Conservation (phyloP, 129 eudicot genomes). For the Tanacetum coccineum region DNA sequence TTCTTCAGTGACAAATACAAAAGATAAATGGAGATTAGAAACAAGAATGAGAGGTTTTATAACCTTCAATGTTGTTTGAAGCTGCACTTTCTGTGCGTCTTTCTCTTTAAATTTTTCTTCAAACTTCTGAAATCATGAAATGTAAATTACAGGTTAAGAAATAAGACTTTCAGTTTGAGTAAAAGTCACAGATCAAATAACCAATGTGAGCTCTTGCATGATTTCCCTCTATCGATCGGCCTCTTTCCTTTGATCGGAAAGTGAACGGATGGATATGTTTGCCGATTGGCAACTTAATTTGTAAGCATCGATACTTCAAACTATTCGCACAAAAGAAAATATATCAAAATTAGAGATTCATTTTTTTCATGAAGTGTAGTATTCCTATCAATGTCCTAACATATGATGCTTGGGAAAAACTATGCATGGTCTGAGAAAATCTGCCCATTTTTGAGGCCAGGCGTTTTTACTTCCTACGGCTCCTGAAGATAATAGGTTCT, state of each 20-base stretch:
- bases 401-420: constrained; percentile 23
- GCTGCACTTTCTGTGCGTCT: too few relatives aligned
- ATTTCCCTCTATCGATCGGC: constrained; percentile 77
- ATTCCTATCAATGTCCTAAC: constrained; percentile 1
- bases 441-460: constrained; percentile 71
- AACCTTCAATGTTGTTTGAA: too few relatives aligned
- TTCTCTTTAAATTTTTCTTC: too few relatives aligned
- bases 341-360: constrained; percentile 8
- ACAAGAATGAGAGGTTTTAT: too few relatives aligned
- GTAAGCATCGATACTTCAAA: constrained; percentile 66
- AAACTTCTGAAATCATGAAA: too few relatives aligned
- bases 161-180: neutral
- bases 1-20: too few relatives aligned
- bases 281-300: constrained; percentile 65
- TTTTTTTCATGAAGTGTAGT: neutral
- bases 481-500: constrained; percentile 45
- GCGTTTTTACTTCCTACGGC: constrained; percentile 52
- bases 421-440: constrained; percentile 72
- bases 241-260: constrained; percentile 72
- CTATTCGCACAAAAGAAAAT: too few relatives aligned
- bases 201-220: constrained; percentile 42
- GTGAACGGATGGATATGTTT: constrained; percentile 62
- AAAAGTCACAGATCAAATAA: neutral
- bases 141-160: too few relatives aligned
- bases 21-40: too few relatives aligned